These are phyloP conservation scores for Colletotrichum gigasporum DNA, from an alignment of 2,329 filamentous ascomycete genomes.

Conservation along the genomic window DNA sequence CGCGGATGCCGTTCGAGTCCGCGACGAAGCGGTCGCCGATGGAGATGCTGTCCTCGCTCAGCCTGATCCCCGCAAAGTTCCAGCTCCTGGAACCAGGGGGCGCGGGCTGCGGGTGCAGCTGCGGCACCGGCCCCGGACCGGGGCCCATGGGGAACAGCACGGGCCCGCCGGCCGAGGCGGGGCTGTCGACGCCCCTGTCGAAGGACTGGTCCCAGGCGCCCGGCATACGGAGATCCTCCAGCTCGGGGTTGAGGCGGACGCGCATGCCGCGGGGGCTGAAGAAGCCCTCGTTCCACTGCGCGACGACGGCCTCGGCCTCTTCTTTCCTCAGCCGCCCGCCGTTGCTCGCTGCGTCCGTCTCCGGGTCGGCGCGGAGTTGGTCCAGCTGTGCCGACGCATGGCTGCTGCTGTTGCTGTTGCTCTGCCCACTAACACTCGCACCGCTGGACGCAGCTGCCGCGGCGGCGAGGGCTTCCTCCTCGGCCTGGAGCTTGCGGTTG, in stretches of 20 bases:
- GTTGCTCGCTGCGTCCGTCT: slow-evolving; percentile 38
- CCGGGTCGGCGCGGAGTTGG: slow-evolving; percentile 41
- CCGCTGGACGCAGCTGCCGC: slow-evolving; percentile 27
- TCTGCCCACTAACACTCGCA: slow-evolving; percentile 31
- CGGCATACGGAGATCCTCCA: slow-evolving; percentile 37
- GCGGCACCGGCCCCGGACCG: slow-evolving; percentile 29
- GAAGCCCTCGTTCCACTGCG: slow-evolving; percentile 67
- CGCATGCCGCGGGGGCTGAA: slow-evolving; percentile 60
- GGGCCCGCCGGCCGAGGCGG: background rate
- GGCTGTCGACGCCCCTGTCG: slow-evolving; percentile 34
- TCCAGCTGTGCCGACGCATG: slow-evolving; percentile 54
- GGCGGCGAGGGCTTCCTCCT: slow-evolving; percentile 41
- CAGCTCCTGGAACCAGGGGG: slow-evolving; percentile 37
- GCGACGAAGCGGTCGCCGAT: slow-evolving; percentile 54
- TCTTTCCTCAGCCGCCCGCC: background rate
- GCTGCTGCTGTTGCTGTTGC: slow-evolving; percentile 38
- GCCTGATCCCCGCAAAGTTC: slow-evolving; percentile 48
- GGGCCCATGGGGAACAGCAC: slow-evolving; percentile 6
- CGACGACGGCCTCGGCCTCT: slow-evolving; percentile 45
- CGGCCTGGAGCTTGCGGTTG: slow-evolving; percentile 58
- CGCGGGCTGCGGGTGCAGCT: slow-evolving; percentile 17
- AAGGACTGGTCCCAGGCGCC: slow-evolving; percentile 44
- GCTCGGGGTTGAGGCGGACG: slow-evolving; percentile 44
- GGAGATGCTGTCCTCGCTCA: slow-evolving; percentile 54
- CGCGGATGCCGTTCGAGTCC: slow-evolving; percentile 55